These are phyloP conservation scores for Verticillium albo-atrum DNA, from an alignment of 2,329 filamentous ascomycete species.

Conservation along the genomic window DNA sequence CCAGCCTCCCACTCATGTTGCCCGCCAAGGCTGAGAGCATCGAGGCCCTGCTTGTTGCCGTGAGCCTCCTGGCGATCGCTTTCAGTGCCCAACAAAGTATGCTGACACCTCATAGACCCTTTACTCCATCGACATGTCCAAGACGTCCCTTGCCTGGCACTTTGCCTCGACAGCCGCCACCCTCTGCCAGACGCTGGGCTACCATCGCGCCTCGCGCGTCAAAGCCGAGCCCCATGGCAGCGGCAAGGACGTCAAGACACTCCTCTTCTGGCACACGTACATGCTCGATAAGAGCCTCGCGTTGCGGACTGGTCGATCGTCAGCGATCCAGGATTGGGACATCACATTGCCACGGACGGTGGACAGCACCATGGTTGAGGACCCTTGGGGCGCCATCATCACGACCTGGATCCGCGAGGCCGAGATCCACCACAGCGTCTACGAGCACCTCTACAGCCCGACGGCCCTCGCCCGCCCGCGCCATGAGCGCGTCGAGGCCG, in stretches of 20 bases:
- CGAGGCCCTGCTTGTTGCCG: slow-evolving; percentile 54
- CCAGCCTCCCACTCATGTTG: slow-evolving; percentile 51
- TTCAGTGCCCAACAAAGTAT: not conserved
- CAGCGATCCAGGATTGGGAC: slow-evolving; percentile 54
- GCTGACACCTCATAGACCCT: slow-evolving; percentile 36
- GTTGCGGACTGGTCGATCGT: slow-evolving; percentile 48
- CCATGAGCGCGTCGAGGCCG: slow-evolving; percentile 34
- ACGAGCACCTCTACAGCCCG: slow-evolving; percentile 46
- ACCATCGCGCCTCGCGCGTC: slow-evolving; percentile 42
- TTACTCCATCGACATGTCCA: slow-evolving; percentile 59
- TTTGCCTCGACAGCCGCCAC: slow-evolving; percentile 54
- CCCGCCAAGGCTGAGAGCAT: slow-evolving; percentile 51
- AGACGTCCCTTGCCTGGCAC: slow-evolving; percentile 61
- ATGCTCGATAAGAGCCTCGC: slow-evolving; percentile 52
- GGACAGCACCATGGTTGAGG: slow-evolving; percentile 22
- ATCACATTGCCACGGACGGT: slow-evolving; percentile 43
- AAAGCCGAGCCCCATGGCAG: slow-evolving; percentile 24
- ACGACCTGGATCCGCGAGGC: slow-evolving; percentile 51
- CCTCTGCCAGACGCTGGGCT: slow-evolving; percentile 59
- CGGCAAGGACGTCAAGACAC: slow-evolving; percentile 27
- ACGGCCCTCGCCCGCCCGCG: slow-evolving; percentile 35
- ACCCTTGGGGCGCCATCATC: slow-evolving; percentile 43
- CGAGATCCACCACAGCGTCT: slow-evolving; percentile 54
- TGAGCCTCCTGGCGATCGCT: slow-evolving; percentile 22
- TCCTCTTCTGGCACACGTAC: slow-evolving; percentile 49